Evolutionary conservation across 495 filamentous ascomycete species (phyloP).

Genomic region (Parachaetomium inaequale): DNA sequence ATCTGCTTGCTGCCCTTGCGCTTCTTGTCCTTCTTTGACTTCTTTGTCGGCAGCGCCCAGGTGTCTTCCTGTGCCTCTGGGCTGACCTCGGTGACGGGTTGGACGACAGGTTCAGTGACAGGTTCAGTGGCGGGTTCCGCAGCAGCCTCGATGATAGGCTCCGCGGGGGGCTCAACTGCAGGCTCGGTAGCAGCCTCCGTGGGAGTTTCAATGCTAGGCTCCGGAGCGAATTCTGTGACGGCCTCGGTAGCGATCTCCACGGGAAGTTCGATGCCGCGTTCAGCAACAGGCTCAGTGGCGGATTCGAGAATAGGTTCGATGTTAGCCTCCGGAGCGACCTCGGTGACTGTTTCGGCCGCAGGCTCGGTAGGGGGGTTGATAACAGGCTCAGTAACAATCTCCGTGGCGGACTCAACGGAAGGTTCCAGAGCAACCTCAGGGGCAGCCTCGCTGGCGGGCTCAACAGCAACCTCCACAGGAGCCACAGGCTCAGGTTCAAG

Average conservation of each 20-base stretch:
- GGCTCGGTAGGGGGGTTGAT: not conserved
- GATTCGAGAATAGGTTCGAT: not conserved
- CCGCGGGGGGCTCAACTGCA: not conserved
- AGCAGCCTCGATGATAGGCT: not conserved
- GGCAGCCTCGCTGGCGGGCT: not conserved
- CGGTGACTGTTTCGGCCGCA: not conserved
- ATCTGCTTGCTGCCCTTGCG: conserved; percentile 12
- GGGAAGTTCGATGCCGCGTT: too few relatives aligned
- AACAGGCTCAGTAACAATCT: not conserved
- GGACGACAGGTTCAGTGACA: not conserved
- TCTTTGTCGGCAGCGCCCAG: conserved; percentile 14
- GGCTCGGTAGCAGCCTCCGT: not conserved
- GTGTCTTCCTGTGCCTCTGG: conserved; percentile 10
- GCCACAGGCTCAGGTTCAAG: not conserved
- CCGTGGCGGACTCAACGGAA: not conserved
- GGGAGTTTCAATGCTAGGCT: not conserved
- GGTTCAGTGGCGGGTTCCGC: not conserved
- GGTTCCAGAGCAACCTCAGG: not conserved
- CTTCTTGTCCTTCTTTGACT: conserved; percentile 36
- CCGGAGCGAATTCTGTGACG: not conserved
- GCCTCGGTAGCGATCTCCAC: too few relatives aligned
- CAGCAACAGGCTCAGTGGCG: not conserved
- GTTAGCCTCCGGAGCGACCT: not conserved
- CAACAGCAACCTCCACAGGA: not conserved
- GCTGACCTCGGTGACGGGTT: conserved; percentile 4